Conservation (phyloP, 495 filamentous ascomycete genomes). For the Xylaria telfairii region DNA sequence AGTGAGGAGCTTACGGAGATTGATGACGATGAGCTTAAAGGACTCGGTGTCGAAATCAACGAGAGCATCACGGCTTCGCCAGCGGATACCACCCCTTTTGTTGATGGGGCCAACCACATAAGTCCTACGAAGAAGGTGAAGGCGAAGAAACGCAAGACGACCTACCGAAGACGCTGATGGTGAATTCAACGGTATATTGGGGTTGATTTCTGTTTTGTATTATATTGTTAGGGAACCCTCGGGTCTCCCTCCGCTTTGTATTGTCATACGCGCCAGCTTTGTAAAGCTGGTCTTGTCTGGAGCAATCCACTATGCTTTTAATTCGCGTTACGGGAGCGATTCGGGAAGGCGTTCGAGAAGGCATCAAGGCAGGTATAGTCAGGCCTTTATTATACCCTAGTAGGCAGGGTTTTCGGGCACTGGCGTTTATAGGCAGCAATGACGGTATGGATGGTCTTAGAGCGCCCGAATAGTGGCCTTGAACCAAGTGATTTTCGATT, state of each 20-base stretch:
- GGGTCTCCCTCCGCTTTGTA: conserved; percentile 20
- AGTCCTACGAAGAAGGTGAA: conserved; percentile 40
- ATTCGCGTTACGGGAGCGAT: neutral
- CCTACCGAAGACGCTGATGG: conserved; percentile 36
- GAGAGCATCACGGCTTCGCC: conserved; percentile 52
- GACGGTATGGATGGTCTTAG: conserved; percentile 14
- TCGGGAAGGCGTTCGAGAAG: conserved; percentile 29
- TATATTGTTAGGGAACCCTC: conserved; percentile 15
- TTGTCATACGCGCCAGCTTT: conserved; percentile 14
- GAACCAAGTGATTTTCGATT: neutral
- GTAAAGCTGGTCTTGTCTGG: conserved; percentile 9
- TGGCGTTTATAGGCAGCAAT: conserved; percentile 14
- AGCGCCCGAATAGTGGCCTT: conserved; percentile 14
- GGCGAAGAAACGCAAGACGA: conserved; percentile 40
- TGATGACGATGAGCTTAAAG: conserved; percentile 82
- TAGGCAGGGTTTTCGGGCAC: neutral
- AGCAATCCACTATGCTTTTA: conserved; percentile 19
- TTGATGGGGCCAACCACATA: conserved; percentile 26
- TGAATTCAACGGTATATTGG: neutral
- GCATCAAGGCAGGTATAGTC: conserved; percentile 13
- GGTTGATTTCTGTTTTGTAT: conserved; percentile 23
- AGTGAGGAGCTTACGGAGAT: conserved; percentile 89
- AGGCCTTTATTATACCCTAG: conserved; percentile 18
- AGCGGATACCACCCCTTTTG: conserved; percentile 34
- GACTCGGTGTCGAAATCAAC: conserved; percentile 55